Evolutionary conservation across 1,284 basidiomycete genomes (phyloP), one percentile per base, ranked within the genome.

Genomic region (Phlebopus sp.): DNA sequence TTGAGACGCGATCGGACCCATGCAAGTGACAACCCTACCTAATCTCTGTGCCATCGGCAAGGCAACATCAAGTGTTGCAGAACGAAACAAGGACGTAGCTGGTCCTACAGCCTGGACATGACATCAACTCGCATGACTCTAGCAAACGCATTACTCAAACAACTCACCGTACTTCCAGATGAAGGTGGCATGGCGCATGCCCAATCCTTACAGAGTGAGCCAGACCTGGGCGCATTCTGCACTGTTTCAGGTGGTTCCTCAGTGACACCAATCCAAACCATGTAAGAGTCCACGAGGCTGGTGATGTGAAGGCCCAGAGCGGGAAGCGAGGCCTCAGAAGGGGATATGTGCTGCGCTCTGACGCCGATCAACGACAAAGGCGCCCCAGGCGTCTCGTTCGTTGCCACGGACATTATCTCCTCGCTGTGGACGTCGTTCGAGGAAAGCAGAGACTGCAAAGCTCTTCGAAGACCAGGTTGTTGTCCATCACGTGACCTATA

Each of bases 261-360:
- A n/a, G 78, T 82, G 6, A 36, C 45, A 2, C 90, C 89, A 36
- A 87, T 73, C 90, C 90, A 93, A 38, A 93, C 62, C 81, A 93
- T 85, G 63, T 86, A 89, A 44, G 89, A 88, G 58, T 81, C 79
- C 29, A 79, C 77, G 32, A 92, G 67, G 37, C 71, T 72, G 37
- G 84, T 91, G 48, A 88, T 73, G 56, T 90, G 86, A 49, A 92
- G 69, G 8, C 74, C 79, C 50, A 92, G 75, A 35, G 78, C 73
- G 3, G 86, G 86, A 30, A 78, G 60, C 14, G 70, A 69, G 39
- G 69, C 62, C 49, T 78, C 75, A 18, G 70, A 57, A 4, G 80
- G 63, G 15, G 70, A 59, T 42, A 84, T 59, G 54, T 76, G 76
- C 49, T 62, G 70, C 31, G 75, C 76, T 40, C 69, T 59, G 46